Base-by-base conservation (phyloP, 129 eudicot genomes). In the Gnaphalium uliginosum region DNA sequence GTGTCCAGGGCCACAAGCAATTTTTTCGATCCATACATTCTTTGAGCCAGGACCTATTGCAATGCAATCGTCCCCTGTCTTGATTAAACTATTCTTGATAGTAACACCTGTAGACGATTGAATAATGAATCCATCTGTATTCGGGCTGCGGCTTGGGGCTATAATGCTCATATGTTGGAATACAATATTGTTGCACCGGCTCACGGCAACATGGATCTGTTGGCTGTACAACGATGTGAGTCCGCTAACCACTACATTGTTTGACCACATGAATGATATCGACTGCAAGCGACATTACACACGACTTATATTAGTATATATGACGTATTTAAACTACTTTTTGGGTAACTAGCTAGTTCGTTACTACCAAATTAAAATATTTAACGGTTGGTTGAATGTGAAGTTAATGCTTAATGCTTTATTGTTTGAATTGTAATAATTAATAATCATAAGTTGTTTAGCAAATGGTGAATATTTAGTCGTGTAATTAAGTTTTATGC, bases 1-100 rank as follows among this genome's bases (percentile, higher is more conserved):
- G 3, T 91, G 96, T 8, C 96, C 97, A 15, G 95, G 96, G 46
- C 97, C 95, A 48, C 97, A 88, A 56, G 81, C 86, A 8, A 86
- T 83, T 27, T 73, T 81, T 58, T 88, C 88, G 68, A 91, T 81
- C 95, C 88, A 88, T 41, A 91, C 53, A 69, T 86, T 88, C n/a
- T 70, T 82, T 10, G 95, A 83, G 13, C 95, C 92, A 1, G 95
- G 95, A 4, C 97, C 95, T 7, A 91, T 30, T 5, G 95, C 90
- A 54, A 88, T 79, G 57, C 92, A 91, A 14, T 91, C 97, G 21
- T 92, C 97, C 2, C 97, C 96, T 0, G 93, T 87, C 76, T 54
- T 71, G 3, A 92, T 81, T 5, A 53, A 24, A 57, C 77, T 73
- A 43, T 77, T 69, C 29, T 72, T 50, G 1, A 91, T 86, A n/a